A percentile compares a stretch with the other conserved stretches of the same genome.
These are phyloP conservation scores for Paramecium caudatum DNA, from an alignment of 73 alveolate genomes.

Conservation along the genomic window DNA sequence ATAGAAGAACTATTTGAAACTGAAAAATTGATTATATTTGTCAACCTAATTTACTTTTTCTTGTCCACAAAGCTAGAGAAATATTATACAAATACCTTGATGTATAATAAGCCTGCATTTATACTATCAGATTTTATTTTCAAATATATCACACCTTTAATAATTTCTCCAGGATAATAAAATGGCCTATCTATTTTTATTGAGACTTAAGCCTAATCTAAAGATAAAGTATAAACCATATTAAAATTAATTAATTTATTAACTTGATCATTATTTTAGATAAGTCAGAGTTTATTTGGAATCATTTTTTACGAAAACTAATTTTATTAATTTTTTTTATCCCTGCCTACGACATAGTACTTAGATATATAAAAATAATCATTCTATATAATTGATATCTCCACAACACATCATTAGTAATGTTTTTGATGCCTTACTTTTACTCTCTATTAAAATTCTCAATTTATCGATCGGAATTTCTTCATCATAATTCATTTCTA, in stretches of 20 bases:
- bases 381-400: conserved; percentile 9
- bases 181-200: conserved; percentile 16
- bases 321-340: too few relatives aligned
- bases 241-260: neutral
- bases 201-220: conserved; percentile 12
- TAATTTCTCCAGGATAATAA: conserved; percentile 47
- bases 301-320: too few relatives aligned
- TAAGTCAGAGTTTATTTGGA: too few relatives aligned
- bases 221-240: conserved; percentile 1
- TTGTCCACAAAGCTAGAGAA: neutral
- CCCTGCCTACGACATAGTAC: too few relatives aligned
- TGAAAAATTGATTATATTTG: neutral
- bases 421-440: neutral
- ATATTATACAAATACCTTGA: conserved; percentile 8
- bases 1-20: conserved; percentile 1
- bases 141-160: conserved; percentile 32
- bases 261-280: too few relatives aligned
- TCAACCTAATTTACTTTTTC: conserved; percentile 54
- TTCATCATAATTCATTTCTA: conserved; percentile 23
- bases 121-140: conserved; percentile 5
- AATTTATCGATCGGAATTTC: conserved; percentile 28
- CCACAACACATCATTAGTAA: conserved; percentile 65
- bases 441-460: conserved; percentile 13
- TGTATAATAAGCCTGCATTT: conserved; percentile 3
- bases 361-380: neutral